Evolutionary conservation across 257 asterid species (phyloP).

Genomic region (Prunella vulgaris): DNA sequence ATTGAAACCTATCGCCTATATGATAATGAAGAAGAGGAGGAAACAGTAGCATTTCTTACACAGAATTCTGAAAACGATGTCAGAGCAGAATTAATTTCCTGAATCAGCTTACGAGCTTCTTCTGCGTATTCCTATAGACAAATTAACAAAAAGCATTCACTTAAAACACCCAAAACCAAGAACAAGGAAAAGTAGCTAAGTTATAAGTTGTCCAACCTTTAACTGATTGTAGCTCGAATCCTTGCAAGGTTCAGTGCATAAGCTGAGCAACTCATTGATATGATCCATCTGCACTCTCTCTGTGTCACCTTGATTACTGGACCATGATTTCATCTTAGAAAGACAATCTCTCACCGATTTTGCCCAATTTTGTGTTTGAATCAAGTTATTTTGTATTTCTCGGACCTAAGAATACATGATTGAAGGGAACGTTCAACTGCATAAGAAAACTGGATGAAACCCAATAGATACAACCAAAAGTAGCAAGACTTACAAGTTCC

Average conservation of each 20-base stretch:
- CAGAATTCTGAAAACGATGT: slow-evolving; percentile 36
- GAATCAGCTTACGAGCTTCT: slow-evolving; percentile 55
- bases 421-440: slow-evolving; percentile 21
- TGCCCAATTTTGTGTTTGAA: slow-evolving; percentile 70
- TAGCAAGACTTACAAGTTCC: slow-evolving; percentile 60
- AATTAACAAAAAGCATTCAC: slow-evolving; percentile 16
- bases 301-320: slow-evolving; percentile 28
- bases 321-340: slow-evolving; percentile 61
- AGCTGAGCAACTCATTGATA: slow-evolving; percentile 52
- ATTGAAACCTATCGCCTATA: slow-evolving; percentile 1
- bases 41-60: slow-evolving; percentile 44
- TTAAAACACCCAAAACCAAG: slow-evolving; percentile 20
- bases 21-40: slow-evolving; percentile 8
- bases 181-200: not conserved
- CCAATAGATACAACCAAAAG: slow-evolving; percentile 5
- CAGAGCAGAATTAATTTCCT: slow-evolving; percentile 63
- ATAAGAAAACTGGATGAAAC: slow-evolving; percentile 1
- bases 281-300: slow-evolving; percentile 54
- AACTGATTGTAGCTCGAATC: slow-evolving; percentile 53
- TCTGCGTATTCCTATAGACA: slow-evolving; percentile 52
- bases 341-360: slow-evolving; percentile 53
- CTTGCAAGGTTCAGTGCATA: slow-evolving; percentile 49
- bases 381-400: slow-evolving; percentile 55
- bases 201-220: slow-evolving; percentile 46
- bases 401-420: slow-evolving; percentile 53